These are phyloP conservation scores for Cicer arietinum DNA, from an alignment of 306 rosid genomes.

Conservation along the genomic window DNA sequence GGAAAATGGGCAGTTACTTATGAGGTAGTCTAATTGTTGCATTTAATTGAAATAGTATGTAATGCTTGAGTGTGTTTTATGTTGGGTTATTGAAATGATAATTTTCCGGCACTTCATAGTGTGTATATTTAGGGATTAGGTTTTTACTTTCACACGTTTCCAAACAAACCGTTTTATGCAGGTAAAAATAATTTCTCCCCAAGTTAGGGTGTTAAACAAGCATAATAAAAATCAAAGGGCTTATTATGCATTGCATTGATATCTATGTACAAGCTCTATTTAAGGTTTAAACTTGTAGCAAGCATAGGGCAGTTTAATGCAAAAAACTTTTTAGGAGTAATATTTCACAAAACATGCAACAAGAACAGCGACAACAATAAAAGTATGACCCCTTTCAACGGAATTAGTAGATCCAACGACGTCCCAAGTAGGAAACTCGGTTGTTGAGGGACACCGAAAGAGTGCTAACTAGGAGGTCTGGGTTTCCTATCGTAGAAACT, in stretches of 20 bases:
- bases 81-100: constrained; percentile 1
- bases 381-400: not conserved
- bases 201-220: constrained; percentile 7
- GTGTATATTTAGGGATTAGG: constrained; percentile 1
- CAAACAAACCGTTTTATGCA: not conserved
- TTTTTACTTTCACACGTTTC: not conserved
- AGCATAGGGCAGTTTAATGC: not conserved
- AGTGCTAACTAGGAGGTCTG: too few species aligned
- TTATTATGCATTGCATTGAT: constrained; percentile 22
- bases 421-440: too few species aligned
- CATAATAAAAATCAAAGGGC: not conserved
- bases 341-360: not conserved
- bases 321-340: not conserved
- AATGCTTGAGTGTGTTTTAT: not conserved
- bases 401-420: not conserved
- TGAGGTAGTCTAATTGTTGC: constrained; percentile 63
- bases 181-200: not conserved
- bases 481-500: too few species aligned
- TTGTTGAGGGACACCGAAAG: too few species aligned
- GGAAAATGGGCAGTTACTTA: constrained; percentile 97
- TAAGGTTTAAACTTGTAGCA: constrained; percentile 9
- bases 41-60: constrained; percentile 34
- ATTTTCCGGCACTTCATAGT: not conserved
- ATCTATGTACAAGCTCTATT: not conserved
- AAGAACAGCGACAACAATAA: not conserved